Conservation (phyloP, 192 early-diverging fungal genomes). For the Entophlyctis luteolus region DNA sequence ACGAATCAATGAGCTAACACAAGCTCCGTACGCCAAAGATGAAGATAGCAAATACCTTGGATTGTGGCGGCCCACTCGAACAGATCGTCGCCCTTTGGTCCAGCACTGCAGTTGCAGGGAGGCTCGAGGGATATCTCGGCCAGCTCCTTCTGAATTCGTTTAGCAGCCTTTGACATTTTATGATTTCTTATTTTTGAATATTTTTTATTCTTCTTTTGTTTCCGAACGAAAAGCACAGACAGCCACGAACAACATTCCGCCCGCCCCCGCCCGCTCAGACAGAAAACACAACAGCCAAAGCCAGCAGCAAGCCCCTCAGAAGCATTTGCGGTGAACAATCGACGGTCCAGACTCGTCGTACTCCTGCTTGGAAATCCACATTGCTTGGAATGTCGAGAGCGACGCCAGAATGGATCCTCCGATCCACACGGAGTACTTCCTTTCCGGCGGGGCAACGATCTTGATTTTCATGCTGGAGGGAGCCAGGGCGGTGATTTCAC, state of each 20-base stretch:
- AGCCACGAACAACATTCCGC: too few relatives aligned
- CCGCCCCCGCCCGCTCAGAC: too few relatives aligned
- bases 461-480: slow-evolving; percentile 96
- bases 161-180: not conserved
- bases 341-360: slow-evolving; percentile 97
- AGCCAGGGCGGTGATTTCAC: slow-evolving; percentile 92
- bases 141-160: slow-evolving; percentile 90
- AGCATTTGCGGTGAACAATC: slow-evolving; percentile 98
- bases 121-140: slow-evolving; percentile 91
- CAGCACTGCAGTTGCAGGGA: slow-evolving; percentile 90
- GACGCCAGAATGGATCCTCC: slow-evolving; percentile 97
- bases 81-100: slow-evolving; percentile 92
- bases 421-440: slow-evolving; percentile 99
- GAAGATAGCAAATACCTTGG: slow-evolving; percentile 9
- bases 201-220: not conserved
- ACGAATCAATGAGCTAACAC: not conserved
- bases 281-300: too few relatives aligned
- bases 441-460: slow-evolving; percentile 97
- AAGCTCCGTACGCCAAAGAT: not conserved
- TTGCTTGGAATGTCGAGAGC: slow-evolving; percentile 96
- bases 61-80: slow-evolving; percentile 97
- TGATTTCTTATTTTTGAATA: not conserved
- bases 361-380: slow-evolving; percentile 99
- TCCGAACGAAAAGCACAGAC: too few relatives aligned
- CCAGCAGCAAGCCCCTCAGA: too few relatives aligned